Percentiles rank a stretch among this genome's conserved stretches.
These are phyloP conservation scores for Paecilomyces sp. DNA, from an alignment of 2,329 filamentous ascomycete species.

Conservation along the genomic window DNA sequence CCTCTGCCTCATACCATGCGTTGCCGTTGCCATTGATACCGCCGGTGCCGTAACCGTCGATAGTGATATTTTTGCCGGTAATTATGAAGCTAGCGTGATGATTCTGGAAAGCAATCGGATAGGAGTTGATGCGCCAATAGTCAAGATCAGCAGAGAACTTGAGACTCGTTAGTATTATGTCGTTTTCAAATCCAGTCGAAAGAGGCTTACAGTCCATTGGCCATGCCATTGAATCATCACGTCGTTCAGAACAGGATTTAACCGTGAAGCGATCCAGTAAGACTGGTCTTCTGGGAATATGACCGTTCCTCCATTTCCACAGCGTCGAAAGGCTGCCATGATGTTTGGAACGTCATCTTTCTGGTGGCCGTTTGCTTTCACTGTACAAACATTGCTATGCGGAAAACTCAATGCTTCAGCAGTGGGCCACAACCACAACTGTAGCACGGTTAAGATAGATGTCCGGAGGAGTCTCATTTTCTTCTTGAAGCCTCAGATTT, in stretches of 20 bases:
- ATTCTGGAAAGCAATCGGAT: constrained; percentile 49
- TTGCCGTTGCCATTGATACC: constrained; percentile 50
- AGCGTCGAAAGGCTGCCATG: constrained; percentile 32
- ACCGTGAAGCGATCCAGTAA: constrained; percentile 45
- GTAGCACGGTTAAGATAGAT: neutral
- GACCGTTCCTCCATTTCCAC: constrained; percentile 37
- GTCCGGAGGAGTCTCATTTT: constrained; percentile 3
- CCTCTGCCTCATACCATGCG: constrained; percentile 47
- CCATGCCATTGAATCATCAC: constrained; percentile 48
- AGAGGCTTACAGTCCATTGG: constrained; percentile 38
- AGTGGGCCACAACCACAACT: constrained; percentile 1
- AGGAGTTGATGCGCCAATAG: constrained; percentile 50
- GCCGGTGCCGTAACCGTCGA: constrained; percentile 47
- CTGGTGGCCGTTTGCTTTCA: constrained; percentile 30
- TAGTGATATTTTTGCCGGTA: constrained; percentile 43
- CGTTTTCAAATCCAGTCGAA: neutral
- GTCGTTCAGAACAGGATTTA: constrained; percentile 45
- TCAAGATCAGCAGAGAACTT: constrained; percentile 44
- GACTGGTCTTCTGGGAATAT: constrained; percentile 44
- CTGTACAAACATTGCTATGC: constrained; percentile 27
- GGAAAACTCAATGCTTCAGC: constrained; percentile 1
- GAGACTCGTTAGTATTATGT: neutral
- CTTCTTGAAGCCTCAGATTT: no score
- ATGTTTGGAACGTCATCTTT: constrained; percentile 36
- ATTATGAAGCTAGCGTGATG: constrained; percentile 49